phyloP scores from a whole-genome alignment of 1,284 basidiomycete species.

The Tetrapyrgos nigripes region DNA sequence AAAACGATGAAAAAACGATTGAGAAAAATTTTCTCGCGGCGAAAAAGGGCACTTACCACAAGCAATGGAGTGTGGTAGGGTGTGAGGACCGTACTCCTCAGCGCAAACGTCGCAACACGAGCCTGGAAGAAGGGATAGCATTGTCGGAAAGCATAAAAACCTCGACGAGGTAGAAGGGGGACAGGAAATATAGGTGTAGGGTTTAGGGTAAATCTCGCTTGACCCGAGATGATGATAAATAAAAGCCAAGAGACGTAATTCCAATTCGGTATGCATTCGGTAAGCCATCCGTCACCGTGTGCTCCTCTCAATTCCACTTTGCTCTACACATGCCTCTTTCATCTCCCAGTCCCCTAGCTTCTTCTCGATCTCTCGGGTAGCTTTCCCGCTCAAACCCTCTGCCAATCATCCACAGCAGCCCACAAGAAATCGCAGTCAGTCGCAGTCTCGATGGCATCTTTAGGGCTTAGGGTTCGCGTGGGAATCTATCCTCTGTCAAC shows the following conservation, averaged over 20 bases:
- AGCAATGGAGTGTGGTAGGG: constrained; percentile 77
- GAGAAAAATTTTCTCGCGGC: constrained; percentile 19
- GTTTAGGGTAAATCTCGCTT: constrained; percentile 9
- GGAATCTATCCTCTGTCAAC: not conserved
- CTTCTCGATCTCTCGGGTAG: not conserved
- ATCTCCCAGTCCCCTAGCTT: not conserved
- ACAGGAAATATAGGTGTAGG: constrained; percentile 8
- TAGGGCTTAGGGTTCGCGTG: not conserved
- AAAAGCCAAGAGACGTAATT: not conserved
- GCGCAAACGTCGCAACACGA: constrained; percentile 86
- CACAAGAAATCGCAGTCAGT: not conserved
- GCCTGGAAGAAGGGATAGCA: constrained; percentile 80
- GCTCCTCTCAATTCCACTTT: too few species aligned
- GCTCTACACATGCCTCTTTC: not conserved
- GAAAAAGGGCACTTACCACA: constrained; percentile 59
- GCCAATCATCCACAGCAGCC: not conserved
- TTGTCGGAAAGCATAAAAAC: constrained; percentile 33
- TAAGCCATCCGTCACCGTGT: too few species aligned
- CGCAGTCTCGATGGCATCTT: not conserved
- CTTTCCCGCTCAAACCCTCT: not conserved
- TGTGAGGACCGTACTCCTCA: constrained; percentile 77
- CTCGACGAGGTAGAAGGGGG: constrained; percentile 11
- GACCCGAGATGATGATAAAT: constrained; percentile 1
- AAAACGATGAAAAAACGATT: constrained; percentile 31
- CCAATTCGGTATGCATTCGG: too few species aligned